Evolutionary conservation across 192 early-diverging fungal genomes (phyloP), one percentile per base, ranked within the genome.

Genomic region (Coemansia sp.): DNA sequence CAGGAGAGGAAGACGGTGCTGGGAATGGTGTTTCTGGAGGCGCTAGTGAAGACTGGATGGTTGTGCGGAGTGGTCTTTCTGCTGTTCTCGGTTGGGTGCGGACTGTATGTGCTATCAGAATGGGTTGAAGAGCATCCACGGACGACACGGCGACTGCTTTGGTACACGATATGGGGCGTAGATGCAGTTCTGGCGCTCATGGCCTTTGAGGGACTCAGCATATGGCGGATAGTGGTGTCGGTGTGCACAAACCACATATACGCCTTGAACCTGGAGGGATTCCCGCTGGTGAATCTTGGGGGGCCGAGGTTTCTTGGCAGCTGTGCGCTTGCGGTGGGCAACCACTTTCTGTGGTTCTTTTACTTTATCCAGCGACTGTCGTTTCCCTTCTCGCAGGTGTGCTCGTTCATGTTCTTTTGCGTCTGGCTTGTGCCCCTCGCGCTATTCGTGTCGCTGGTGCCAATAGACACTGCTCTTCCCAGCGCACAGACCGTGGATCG

Each of bases 301-400:
- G 90, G 92, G 68, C 65, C 86, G 38, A 83, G 85, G 15, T 96
- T 97, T 67, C 61, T 99, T 13, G 65, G 86, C 48, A 94, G 93
- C 72, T 95, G 93, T 72, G 87, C 84, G 2, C 74, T 99, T 40
- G 92, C 92, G 0, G 70, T 99, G 38, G 70, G 77, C n/a, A 91
- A 97, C 79, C 97, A 99, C 74, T 95, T 96, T 69, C 56, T 92
- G 62, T 99, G 95, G 95, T 99, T 99, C 79, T 86, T 89, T 63
- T 98, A 90, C 70, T 99, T 99, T 74, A 85, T 92, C 2, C 68
- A 73, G 18, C 76, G 86, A 40, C 86, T 91, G 63, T 26, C 42
- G n/a, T 89, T 84, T 69, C 85, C 87, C 37, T 94, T 97, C 68
- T 74, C 84, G 65, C 92, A 94, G 59, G 91, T 96, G 57, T 92